A percentile compares a stretch with the other conserved stretches of the same genome.
Conservation (phyloP, 1,139 yeast species). For the Blastobotrys raffinosifermentans region DNA sequence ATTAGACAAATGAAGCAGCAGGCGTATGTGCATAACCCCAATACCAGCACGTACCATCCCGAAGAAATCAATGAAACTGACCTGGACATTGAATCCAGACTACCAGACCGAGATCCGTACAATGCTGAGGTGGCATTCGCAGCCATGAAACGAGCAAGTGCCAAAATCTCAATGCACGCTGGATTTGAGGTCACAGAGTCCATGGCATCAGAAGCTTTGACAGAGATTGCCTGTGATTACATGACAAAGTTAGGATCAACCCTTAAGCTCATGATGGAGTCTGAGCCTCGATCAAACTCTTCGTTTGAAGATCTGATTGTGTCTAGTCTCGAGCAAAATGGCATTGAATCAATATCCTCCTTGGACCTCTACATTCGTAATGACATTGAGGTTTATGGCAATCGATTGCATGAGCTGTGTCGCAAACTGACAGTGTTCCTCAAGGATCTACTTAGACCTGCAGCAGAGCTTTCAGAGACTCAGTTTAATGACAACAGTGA, state of each 20-base stretch:
- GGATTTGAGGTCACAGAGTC: constrained; percentile 87
- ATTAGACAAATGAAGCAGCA: constrained; percentile 90
- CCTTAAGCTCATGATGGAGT: constrained; percentile 41
- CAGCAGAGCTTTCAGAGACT: constrained; percentile 58
- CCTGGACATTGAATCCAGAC: constrained; percentile 69
- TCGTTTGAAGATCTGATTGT: constrained; percentile 47
- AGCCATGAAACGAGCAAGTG: constrained; percentile 61
- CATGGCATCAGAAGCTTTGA: constrained; percentile 68
- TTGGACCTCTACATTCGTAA: constrained; percentile 71
- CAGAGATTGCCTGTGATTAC: constrained; percentile 80
- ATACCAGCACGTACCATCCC: constrained; percentile 63
- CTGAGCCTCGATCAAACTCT: constrained; percentile 30
- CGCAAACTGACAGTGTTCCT: constrained; percentile 65
- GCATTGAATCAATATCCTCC: constrained; percentile 73
- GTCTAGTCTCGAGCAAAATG: constrained; percentile 72
- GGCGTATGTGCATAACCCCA: constrained; percentile 67
- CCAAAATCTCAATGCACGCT: constrained; percentile 82
- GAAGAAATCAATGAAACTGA: constrained; percentile 60
- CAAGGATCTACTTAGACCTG: constrained; percentile 76
- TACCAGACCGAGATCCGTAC: constrained; percentile 59
- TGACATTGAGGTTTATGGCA: constrained; percentile 61
- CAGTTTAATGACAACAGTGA: constrained; percentile 88
- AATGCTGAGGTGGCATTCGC: constrained; percentile 56
- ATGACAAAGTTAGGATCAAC: constrained; percentile 69
- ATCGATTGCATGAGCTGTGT: constrained; percentile 63